Conservation (phyloP, 768 basidiomycete genomes). For the Xerocomus spinulosus region DNA sequence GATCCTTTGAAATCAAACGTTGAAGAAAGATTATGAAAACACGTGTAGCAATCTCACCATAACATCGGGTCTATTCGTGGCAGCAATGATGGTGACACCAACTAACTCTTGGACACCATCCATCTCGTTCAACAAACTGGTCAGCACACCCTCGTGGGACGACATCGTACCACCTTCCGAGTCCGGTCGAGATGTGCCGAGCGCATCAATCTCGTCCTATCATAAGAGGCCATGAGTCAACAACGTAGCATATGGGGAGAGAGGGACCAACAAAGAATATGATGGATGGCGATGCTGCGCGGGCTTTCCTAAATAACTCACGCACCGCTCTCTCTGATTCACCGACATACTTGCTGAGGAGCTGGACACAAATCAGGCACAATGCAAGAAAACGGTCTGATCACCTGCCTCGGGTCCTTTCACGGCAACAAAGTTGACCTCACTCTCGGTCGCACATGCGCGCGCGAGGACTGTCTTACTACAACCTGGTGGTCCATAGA, state of each 20-base stretch:
- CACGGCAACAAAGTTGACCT: constrained; percentile 93
- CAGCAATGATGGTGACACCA: constrained; percentile 94
- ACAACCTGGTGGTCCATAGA: constrained; percentile 97
- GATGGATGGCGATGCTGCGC: constrained; percentile 91
- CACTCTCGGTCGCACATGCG: constrained; percentile 90
- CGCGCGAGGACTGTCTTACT: constrained; percentile 92
- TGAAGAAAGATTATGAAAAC: not conserved
- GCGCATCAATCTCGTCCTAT: constrained; percentile 96
- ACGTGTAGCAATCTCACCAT: constrained; percentile 50
- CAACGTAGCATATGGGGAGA: not conserved
- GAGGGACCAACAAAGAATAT: constrained; percentile 79
- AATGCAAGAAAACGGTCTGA: not conserved
- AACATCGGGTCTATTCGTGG: constrained; percentile 93
- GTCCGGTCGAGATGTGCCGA: constrained; percentile 72
- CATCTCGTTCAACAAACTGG: constrained; percentile 95
- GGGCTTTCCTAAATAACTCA: constrained; percentile 93
- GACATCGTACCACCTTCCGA: constrained; percentile 47
- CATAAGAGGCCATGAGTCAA: not conserved
- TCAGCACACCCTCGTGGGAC: constrained; percentile 84
- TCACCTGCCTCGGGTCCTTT: constrained; percentile 88
- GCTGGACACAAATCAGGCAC: constrained; percentile 40
- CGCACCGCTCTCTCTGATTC: constrained; percentile 95
- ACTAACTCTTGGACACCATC: constrained; percentile 94
- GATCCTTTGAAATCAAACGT: constrained; percentile 53
- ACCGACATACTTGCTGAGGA: constrained; percentile 94